phyloP scores from a whole-genome alignment of 495 filamentous ascomycete species.

The Pyrenula aspistea region DNA sequence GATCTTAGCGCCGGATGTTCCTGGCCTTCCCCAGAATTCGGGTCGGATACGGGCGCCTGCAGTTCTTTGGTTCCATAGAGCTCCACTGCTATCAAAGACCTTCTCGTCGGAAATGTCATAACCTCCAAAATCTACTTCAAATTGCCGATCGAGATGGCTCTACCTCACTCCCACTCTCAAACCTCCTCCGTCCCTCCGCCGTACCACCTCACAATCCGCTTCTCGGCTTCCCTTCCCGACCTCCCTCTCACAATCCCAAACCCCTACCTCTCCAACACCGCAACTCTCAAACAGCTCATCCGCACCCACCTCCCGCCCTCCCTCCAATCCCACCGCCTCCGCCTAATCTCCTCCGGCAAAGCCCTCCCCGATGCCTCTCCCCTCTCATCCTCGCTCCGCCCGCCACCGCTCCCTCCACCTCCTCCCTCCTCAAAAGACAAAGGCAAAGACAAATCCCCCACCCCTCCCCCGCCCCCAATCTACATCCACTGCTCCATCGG shows the following conservation, averaged over 20 bases:
- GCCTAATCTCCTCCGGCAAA: conserved; percentile 79
- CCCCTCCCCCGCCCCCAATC: conserved; percentile 30
- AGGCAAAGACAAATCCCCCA: conserved; percentile 43
- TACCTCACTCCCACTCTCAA: conserved; percentile 9
- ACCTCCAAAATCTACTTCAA: no score
- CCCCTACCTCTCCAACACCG: conserved; percentile 55
- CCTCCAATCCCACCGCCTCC: conserved; percentile 54
- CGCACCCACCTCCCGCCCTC: conserved; percentile 53
- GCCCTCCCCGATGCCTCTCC: conserved; percentile 62
- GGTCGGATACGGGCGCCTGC: no score
- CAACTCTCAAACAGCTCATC: conserved; percentile 70
- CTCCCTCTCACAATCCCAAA: conserved; percentile 61
- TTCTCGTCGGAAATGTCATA: no score
- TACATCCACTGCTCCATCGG: conserved; percentile 90
- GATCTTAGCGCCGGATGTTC: no score
- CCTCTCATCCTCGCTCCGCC: conserved; percentile 52
- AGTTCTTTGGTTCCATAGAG: no score
- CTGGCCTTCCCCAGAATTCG: no score
- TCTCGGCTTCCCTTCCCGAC: conserved; percentile 74
- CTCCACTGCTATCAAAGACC: no score
- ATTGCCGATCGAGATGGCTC: not conserved
- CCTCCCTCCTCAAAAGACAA: conserved; percentile 14
- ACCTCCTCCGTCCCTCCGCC: conserved; percentile 21
- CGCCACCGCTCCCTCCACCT: conserved; percentile 23
- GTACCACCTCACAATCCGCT: conserved; percentile 71